Percentiles rank a stretch among this genome's conserved stretches.
phyloP scores from a whole-genome alignment of 2,329 filamentous ascomycete species.

The Neofusicoccum ribis region DNA sequence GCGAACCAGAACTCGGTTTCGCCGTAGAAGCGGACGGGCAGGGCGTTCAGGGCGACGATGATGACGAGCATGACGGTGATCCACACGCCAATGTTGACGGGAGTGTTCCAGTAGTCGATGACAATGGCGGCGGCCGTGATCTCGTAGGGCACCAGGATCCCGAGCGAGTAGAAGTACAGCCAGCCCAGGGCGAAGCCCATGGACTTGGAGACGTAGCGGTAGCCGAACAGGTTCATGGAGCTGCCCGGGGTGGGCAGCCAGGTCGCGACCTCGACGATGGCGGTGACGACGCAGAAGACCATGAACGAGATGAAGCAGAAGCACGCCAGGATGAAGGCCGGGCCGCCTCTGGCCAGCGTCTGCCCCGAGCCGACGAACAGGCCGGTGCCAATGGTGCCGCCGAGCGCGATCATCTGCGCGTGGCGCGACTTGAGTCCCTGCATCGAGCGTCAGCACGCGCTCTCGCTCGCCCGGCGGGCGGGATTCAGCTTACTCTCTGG shows the following conservation, averaged over 20 bases:
- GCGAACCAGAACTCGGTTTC: constrained; percentile 59
- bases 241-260: constrained; percentile 60
- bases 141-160: constrained; percentile 39
- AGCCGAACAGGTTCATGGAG: constrained; percentile 52
- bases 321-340: constrained; percentile 47
- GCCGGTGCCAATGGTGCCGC: constrained; percentile 27
- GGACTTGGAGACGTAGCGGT: constrained; percentile 46
- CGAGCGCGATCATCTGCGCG: constrained; percentile 29
- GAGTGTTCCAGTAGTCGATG: constrained; percentile 42
- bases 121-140: constrained; percentile 40
- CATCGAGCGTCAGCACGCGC: background rate
- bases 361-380: constrained; percentile 45
- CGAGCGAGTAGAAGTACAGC: constrained; percentile 38
- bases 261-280: constrained; percentile 56
- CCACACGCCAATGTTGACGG: constrained; percentile 44
- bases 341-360: constrained; percentile 41
- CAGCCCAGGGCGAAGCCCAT: constrained; percentile 50
- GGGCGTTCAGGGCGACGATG: constrained; percentile 47
- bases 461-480: background rate
- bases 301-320: constrained; percentile 48
- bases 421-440: constrained; percentile 25
- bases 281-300: constrained; percentile 51
- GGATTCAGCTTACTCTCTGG: constrained; percentile 3
- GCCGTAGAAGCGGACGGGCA: constrained; percentile 53
- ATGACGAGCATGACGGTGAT: constrained; percentile 40